These are phyloP conservation scores for Mortierella sp. DNA, from an alignment of 371 early-diverging fungal genomes.

Conservation along the genomic window DNA sequence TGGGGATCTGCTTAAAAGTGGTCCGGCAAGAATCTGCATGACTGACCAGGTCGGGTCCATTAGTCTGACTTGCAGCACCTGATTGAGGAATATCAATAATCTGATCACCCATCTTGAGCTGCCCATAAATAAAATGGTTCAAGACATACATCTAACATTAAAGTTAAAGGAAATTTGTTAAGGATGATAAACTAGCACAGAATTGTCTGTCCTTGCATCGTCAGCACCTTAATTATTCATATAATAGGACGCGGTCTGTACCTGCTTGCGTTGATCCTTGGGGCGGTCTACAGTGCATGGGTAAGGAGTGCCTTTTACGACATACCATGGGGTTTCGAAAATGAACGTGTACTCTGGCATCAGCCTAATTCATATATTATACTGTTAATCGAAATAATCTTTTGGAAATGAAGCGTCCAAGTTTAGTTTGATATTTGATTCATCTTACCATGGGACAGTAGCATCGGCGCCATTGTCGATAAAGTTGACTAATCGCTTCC, in stretches of 20 bases:
- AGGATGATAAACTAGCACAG: neutral
- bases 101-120: constrained; percentile 45
- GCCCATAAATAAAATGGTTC: constrained; percentile 73
- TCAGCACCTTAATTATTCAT: neutral
- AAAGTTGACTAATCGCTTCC: constrained; percentile 78
- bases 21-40: constrained; percentile 62
- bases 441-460: constrained; percentile 68
- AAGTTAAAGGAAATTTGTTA: neutral
- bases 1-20: constrained; percentile 71
- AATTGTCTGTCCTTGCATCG: neutral
- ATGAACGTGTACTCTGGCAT: constrained; percentile 67
- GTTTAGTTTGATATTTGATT: neutral
- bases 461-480: constrained; percentile 68
- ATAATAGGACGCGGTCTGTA: constrained; percentile 10
- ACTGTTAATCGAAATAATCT: neutral
- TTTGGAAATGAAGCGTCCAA: neutral
- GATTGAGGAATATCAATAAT: constrained; percentile 66
- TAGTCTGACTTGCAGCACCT: constrained; percentile 64
- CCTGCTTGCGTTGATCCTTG: constrained; percentile 37
- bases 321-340: constrained; percentile 73
- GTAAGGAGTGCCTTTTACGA: constrained; percentile 54
- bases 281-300: constrained; percentile 71
- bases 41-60: constrained; percentile 57
- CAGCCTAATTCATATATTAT: constrained; percentile 26
- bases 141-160: constrained; percentile 66